Base-by-base conservation (phyloP, 306 rosid species). In the Cucurbita moschata region DNA sequence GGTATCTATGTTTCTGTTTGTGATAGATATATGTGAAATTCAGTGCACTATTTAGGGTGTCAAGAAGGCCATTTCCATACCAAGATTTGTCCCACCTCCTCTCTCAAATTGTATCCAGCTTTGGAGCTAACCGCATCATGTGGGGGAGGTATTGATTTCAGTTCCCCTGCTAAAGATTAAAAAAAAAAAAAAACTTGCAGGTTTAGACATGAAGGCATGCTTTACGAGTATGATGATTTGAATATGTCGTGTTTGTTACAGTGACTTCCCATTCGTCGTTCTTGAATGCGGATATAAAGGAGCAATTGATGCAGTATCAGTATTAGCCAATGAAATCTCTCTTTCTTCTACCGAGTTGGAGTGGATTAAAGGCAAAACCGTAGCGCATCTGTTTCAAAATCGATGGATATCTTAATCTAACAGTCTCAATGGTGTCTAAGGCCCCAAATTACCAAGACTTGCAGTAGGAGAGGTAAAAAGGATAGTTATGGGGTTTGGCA, bases 31-130 rank as follows among this genome's bases (percentile, higher is more conserved):
- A 88, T 74, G 96, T 88, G 72, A 92, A 92, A 81, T 76, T 92
- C 73, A 92, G 98, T 77, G 98, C 98, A 19, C 80, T 88, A 30
- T 92, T 90, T 84, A 84, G 96, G 85, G 83, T 92, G 57, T 92
- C 98, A 74, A 90, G 96, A 75, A 72, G 50, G 76, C 69, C 85
- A 74, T 88, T 80, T 78, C 96, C 98, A 8, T 90, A 87, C 72
- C 82, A 75, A 42, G 96, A 90, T 83, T 76, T 90, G 71, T 60
- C 89, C 54, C 75, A 80, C 39, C 57, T 76, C 6, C 85, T 88
- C 55, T 86, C 88, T 58, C 88, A 86, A 77, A 21, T 90, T 16
- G 87, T 90, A 30, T 84, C 90, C 44, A 84, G 83, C 50, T 92
- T 84, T 79, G 93, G 98, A 42, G 96, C 96, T 40, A 81, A 87